Conservation (phyloP, 495 filamentous ascomycete species). For the Hyaloscypha finlandica region DNA sequence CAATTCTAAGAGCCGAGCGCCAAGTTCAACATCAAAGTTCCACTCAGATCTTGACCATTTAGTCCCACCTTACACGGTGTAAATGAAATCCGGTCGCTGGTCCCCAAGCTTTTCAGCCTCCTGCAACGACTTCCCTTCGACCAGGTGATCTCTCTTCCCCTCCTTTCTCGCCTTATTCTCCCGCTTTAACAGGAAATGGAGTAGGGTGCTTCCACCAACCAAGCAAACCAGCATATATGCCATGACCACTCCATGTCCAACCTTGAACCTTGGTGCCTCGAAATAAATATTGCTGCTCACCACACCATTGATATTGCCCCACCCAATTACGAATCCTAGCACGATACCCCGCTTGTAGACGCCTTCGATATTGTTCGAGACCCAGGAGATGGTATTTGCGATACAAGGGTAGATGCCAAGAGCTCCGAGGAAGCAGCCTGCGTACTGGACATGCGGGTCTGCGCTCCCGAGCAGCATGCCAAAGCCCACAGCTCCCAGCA, state of each 20-base stretch:
- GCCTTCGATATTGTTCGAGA: constrained; percentile 87
- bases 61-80: constrained; percentile 59
- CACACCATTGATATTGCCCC: constrained; percentile 91
- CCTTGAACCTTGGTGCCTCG: constrained; percentile 43
- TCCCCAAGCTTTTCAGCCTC: constrained; percentile 71
- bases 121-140: constrained; percentile 56
- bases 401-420: constrained; percentile 91
- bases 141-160: constrained; percentile 70
- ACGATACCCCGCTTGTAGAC: constrained; percentile 90
- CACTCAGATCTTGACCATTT: background rate
- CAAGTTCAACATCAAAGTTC: background rate
- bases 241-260: constrained; percentile 51
- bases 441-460: constrained; percentile 69
- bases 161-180: constrained; percentile 62
- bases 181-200: constrained; percentile 60
- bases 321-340: constrained; percentile 84
- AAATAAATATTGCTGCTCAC: constrained; percentile 70
- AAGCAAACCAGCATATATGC: constrained; percentile 50
- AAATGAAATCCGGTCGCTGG: constrained; percentile 73
- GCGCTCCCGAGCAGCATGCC: constrained; percentile 69
- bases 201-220: constrained; percentile 57
- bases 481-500: constrained; percentile 79
- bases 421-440: constrained; percentile 82
- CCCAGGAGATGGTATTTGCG: constrained; percentile 87
- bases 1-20: background rate